Conservation (phyloP, 495 filamentous ascomycete species). For the Hypoxylon intermedium region DNA sequence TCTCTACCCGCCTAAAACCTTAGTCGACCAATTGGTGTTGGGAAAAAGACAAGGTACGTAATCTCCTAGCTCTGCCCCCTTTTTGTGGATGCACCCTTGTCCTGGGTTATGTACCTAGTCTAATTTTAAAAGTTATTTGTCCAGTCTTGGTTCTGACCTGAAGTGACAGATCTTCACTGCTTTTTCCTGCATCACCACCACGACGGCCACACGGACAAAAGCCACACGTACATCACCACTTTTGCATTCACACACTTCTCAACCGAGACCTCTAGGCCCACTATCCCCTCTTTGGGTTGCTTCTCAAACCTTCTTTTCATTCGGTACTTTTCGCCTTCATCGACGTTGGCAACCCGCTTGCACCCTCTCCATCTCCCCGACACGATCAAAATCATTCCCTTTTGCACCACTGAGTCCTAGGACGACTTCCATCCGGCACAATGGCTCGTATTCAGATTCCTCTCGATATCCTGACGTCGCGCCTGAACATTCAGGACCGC, state of each 20-base stretch:
- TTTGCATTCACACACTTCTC: constrained; percentile 7
- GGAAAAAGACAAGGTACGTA: constrained; percentile 22
- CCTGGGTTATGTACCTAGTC: constrained; percentile 16
- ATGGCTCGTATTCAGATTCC: constrained; percentile 94
- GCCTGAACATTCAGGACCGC: constrained; percentile 75
- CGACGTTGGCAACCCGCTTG: not conserved
- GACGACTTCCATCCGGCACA: constrained; percentile 29
- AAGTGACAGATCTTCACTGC: constrained; percentile 22
- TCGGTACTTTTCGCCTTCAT: not conserved
- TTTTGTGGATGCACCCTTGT: constrained; percentile 25
- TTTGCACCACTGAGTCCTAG: constrained; percentile 2
- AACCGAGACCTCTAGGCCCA: not conserved
- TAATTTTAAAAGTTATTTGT: constrained; percentile 38
- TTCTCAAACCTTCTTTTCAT: not conserved
- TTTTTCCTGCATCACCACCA: constrained; percentile 13
- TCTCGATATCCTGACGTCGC: constrained; percentile 87
- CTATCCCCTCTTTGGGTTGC: not conserved
- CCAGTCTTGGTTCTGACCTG: constrained; percentile 20
- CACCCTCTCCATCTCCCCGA: not conserved
- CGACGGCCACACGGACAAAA: constrained; percentile 2
- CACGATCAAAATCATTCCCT: no score
- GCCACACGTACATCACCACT: no score
- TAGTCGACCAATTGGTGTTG: constrained; percentile 29
- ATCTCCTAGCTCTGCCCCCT: constrained; percentile 33
- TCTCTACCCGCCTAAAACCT: constrained; percentile 21